Base-by-base conservation (phyloP, 2,329 filamentous ascomycete genomes). In the Nothomitra cinnamomea region DNA sequence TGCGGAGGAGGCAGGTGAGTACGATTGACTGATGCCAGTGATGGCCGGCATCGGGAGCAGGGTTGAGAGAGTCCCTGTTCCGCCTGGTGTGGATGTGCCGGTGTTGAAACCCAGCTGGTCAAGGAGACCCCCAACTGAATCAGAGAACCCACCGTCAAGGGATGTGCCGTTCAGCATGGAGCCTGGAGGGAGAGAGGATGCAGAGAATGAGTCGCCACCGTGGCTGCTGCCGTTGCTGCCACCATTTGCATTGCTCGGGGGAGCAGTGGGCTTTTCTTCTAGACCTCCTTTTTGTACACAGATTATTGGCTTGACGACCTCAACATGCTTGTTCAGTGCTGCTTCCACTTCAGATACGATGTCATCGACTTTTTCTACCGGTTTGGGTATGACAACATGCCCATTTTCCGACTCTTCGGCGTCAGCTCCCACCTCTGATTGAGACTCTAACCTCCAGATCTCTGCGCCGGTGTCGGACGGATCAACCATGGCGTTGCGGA, bases 231-330 rank as follows among this genome's bases (percentile, higher is more conserved):
- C 22, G 43, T 48, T 25, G n/a, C 21, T 25, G 12, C 28, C 12
- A 15, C 43, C 43, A 25, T 48, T 48, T 48, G 8, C 22, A 28
- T 48, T 48, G 38, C 38, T 41, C 15, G 10, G 28, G 10, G 35
- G 24, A 5, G 22, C 47, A 24, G 50, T n/a, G 42, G 66, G 64
- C 56, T 66, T 70, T 53, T 87, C 79, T 65, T 87, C 70, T 35
- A 79, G 77, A 1, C 87, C 87, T 50, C 87, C 88, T 61, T 85
- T 84, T 61, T 92, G 80, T 43, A 94, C 75, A 47, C 86, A 82
- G 38, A 78, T 74, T 6, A 90, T 74, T 22, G 77, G 74, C 51
- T 80, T 76, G 53, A 85, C 77, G 24, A 76, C 71, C 38, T 77
- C 74, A 43, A 86, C 78, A 57, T 78, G 80, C 54, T 80, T 80